Evolutionary conservation across 2,329 filamentous ascomycete genomes (phyloP), one percentile per base, ranked within the genome.

Genomic region (Teratosphaeria destructans): DNA sequence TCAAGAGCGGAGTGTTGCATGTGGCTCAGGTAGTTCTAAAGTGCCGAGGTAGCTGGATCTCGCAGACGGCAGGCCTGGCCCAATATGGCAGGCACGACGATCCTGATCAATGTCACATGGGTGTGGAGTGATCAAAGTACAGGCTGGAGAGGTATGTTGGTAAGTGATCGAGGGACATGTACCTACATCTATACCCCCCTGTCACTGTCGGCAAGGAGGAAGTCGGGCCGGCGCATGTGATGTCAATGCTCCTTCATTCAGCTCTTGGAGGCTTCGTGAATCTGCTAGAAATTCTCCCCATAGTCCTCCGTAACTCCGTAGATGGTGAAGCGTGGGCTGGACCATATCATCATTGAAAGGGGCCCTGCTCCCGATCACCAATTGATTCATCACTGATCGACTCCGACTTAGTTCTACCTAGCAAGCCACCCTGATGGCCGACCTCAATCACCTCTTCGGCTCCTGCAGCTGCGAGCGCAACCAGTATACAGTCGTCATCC

Each of bases 381-480:
- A 7, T 16, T 10, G 11, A 14, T 16, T 5, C 12, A 14, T 23
- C 29, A n/a, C 29, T n/a, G 14, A 14, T 32, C 52, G 14, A 19
- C 14, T 37, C 16, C 27, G n/a, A 54, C 3, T 16, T 11, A 16
- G 53, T 37, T 16, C 27, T 1, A 54, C 4, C 16, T 11, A 16
- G 53, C 19, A 7, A 54, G 19, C 53, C 53, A 54, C 53, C 54
- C 27, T 47, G 26, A 56, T 56, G 55, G 23, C 34, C 32, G 55
- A 56, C 26, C 26, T 39, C 8, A 56, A 39, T 47, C 64, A 69
- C 54, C 81, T 95, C 60, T 84, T 82, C 64, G 91, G 91, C 68
- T 83, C 85, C 64, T 96, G 92, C 77, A 85, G 87, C 57, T 96
- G 92, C 73, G 90, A 91, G 60, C 85, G 92, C 62, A 95, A 94